A percentile compares a stretch with the other conserved stretches of the same genome.
Evolutionary conservation across 768 basidiomycete genomes (phyloP).

Genomic region (Lyophyllum atratum): DNA sequence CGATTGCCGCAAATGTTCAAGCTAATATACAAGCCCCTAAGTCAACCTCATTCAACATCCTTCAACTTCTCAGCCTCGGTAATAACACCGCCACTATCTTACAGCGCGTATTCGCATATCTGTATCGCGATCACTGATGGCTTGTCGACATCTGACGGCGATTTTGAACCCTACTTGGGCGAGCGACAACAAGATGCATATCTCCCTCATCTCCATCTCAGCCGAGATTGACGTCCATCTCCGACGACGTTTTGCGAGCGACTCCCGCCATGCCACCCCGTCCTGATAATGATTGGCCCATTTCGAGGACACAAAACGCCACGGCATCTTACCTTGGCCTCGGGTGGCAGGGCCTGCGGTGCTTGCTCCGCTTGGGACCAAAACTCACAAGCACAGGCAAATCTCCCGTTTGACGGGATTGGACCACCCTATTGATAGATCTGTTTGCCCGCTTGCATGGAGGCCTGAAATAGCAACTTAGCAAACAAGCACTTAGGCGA

Average conservation of each 20-base stretch:
- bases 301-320: constrained; percentile 1
- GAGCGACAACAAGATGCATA: too few species aligned
- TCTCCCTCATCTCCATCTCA: too few species aligned
- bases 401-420: neutral
- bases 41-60: neutral
- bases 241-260: neutral
- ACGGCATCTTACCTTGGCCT: neutral
- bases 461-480: neutral
- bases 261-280: neutral
- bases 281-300: neutral
- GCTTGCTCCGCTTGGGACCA: neutral
- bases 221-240: too few species aligned
- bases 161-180: too few species aligned
- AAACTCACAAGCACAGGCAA: neutral
- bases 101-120: too few species aligned
- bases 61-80: neutral
- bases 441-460: neutral
- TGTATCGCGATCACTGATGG: too few species aligned
- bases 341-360: neutral
- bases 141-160: too few species aligned
- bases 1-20: neutral
- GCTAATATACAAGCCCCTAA: neutral
- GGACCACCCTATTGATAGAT: neutral
- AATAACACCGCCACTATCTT: neutral
- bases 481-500: neutral